Evolutionary conservation across 331 rosid species (phyloP).

Genomic region (Quercus phellos): DNA sequence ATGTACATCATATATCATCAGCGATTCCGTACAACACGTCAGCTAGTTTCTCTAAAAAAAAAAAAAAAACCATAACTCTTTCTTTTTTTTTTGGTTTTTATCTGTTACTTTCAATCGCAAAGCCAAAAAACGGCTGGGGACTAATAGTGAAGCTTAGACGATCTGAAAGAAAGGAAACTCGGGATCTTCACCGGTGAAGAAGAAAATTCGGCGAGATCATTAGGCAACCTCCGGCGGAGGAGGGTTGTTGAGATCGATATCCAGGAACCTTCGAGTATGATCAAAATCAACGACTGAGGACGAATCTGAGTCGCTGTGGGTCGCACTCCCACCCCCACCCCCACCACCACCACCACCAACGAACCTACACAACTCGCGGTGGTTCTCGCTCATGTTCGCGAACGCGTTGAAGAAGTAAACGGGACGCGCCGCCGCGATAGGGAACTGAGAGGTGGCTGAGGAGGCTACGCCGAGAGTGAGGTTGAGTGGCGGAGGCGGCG

Average conservation of each 20-base stretch:
- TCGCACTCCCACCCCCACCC: neutral
- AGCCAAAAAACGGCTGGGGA: neutral
- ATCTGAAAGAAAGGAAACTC: neutral
- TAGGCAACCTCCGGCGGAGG: conserved; percentile 63
- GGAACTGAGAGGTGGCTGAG: conserved; percentile 12
- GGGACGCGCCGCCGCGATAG: conserved; percentile 31
- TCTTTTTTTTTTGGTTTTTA: neutral
- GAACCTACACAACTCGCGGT: conserved; percentile 38
- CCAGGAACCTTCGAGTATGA: conserved; percentile 24
- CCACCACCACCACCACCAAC: neutral
- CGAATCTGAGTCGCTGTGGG: conserved; percentile 46
- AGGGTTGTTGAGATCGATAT: conserved; percentile 69
- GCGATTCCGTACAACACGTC: conserved; percentile 22
- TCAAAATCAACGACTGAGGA: conserved; percentile 49
- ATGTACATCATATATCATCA: conserved; percentile 36
- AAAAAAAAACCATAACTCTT: neutral
- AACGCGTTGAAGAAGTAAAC: conserved; percentile 52
- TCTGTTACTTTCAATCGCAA: neutral
- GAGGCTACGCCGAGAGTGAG: conserved; percentile 19
- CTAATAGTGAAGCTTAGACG: neutral
- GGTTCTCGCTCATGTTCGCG: conserved; percentile 9
- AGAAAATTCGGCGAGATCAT: conserved; percentile 32
- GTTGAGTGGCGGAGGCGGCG: conserved; percentile 39
- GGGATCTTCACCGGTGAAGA: neutral
- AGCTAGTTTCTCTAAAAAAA: conserved; percentile 16